Evolutionary conservation across 106 monocot genomes (phyloP).

Genomic region (Apostasia shenzhenica): DNA sequence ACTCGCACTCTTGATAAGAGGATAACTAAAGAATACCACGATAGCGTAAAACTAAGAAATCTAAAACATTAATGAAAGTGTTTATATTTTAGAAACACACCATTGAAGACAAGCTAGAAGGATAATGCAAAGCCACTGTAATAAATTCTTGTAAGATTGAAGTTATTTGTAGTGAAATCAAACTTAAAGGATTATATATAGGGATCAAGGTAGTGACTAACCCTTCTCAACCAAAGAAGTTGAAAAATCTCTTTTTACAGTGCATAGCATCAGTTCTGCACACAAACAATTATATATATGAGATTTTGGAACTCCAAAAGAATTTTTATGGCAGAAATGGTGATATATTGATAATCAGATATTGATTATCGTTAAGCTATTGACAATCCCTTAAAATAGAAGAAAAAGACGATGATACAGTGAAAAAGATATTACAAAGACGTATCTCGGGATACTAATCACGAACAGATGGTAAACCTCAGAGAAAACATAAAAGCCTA

Average conservation of each 20-base stretch:
- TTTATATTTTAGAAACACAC: conserved; percentile 49
- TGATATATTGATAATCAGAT: neutral
- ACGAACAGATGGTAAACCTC: conserved; percentile 54
- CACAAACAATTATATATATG: neutral
- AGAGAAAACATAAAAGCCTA: conserved; percentile 51
- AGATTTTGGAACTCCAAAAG: neutral
- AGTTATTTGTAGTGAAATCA: neutral
- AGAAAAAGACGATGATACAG: neutral
- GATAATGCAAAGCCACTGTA: neutral
- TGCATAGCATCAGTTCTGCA: conserved; percentile 33
- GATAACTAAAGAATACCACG: conserved; percentile 17
- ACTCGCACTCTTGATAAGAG: conserved; percentile 42
- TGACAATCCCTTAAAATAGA: neutral
- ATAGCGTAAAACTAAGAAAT: neutral
- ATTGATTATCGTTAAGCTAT: neutral
- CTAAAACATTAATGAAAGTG: neutral
- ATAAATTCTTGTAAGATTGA: neutral
- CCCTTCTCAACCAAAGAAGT: conserved; percentile 28
- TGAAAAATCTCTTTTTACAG: conserved; percentile 25
- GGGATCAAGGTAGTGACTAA: neutral
- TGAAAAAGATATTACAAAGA: neutral
- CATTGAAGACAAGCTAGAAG: conserved; percentile 35
- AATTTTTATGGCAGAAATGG: neutral
- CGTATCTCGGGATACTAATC: conserved; percentile 21
- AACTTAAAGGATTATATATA: neutral